phyloP scores from a whole-genome alignment of 2,329 filamentous ascomycete genomes.

The Penicillium verrucosum region DNA sequence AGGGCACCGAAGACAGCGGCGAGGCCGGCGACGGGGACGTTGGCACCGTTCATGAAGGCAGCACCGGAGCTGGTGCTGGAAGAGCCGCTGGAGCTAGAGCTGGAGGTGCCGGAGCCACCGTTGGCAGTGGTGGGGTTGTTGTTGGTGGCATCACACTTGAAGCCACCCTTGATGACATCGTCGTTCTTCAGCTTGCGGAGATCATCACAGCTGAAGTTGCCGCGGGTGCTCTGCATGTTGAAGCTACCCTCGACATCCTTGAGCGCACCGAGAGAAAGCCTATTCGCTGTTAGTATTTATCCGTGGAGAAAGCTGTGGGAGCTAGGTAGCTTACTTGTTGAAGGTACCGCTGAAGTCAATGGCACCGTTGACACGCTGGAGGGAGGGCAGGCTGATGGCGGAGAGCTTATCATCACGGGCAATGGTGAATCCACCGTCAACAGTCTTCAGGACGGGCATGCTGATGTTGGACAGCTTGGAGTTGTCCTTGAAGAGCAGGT shows the following conservation, averaged over 20 bases:
- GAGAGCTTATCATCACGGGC: slow-evolving; percentile 81
- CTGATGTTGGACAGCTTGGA: slow-evolving; percentile 66
- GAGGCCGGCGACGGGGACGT: slow-evolving; percentile 40
- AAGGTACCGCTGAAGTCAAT: slow-evolving; percentile 84
- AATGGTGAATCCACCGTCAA: slow-evolving; percentile 78
- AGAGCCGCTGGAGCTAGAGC: slow-evolving; percentile 25
- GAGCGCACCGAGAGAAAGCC: slow-evolving; percentile 66
- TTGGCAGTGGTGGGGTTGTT: slow-evolving; percentile 37
- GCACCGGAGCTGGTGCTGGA: slow-evolving; percentile 37
- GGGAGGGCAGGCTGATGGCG: slow-evolving; percentile 63
- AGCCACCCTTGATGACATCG: slow-evolving; percentile 48
- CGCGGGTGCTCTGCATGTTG: slow-evolving; percentile 62
- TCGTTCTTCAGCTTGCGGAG: slow-evolving; percentile 49
- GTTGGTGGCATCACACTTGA: slow-evolving; percentile 42
- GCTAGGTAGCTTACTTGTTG: slow-evolving; percentile 62
- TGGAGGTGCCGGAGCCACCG: slow-evolving; percentile 32
- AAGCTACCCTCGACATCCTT: slow-evolving; percentile 69
- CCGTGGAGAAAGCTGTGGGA: not conserved
- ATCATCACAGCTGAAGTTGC: slow-evolving; percentile 57
- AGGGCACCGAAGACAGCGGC: slow-evolving; percentile 46
- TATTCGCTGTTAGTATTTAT: slow-evolving; percentile 44
- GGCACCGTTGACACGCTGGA: slow-evolving; percentile 71
- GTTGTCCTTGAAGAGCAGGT: slow-evolving; percentile 58
- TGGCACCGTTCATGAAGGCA: slow-evolving; percentile 35
- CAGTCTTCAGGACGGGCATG: slow-evolving; percentile 63